Evolutionary conservation across 2,329 filamentous ascomycete genomes (phyloP), one percentile per base, ranked within the genome.

Genomic region (Sarocladiaceae sp.): DNA sequence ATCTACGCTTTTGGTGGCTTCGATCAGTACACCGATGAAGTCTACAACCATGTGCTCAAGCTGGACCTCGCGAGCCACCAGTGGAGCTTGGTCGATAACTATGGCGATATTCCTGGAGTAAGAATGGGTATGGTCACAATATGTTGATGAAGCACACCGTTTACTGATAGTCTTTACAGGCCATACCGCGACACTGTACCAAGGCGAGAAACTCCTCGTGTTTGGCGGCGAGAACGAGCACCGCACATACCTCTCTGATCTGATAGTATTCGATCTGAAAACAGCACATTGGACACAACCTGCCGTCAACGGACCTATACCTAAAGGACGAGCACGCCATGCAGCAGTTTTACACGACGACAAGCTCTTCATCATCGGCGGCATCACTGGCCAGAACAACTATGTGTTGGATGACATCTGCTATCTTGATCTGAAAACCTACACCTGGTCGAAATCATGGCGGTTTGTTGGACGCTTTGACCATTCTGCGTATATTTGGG

Each of bases 211-310:
- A 69, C 77, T 99, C n/a, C 79, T 99, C 2, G 91, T 99, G 2
- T 99, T 97, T 65, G 94, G 94, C 53, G 94, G 94, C 58, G 94
- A 99, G 73, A 99, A 99, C 69, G 94, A 99, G 67, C 94, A 97
- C 65, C 84, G 92, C 59, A 92, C 92, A 53, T 96, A 97, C 66
- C 84, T 99, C 12, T 95, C 92, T 46, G 94, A 99, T 66, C 83
- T 99, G 20, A 95, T 97, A 57, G 86, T 99, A 49, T 96, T 99
- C 66, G 92, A 99, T 66, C 82, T 99, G 53, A 89, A 92, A 66
- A 94, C 90, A 0, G 91, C 93, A 31, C 87, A 95, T 64, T 99
- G 94, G 94, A 95, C 90, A 6, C 91, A 96, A 61, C 94, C 94
- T 12, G 83, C 91, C 57, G 85, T 97, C 18, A 83, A 84, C 37